Conservation (phyloP, 805 yeast species). For the Sungouiella blattae region DNA sequence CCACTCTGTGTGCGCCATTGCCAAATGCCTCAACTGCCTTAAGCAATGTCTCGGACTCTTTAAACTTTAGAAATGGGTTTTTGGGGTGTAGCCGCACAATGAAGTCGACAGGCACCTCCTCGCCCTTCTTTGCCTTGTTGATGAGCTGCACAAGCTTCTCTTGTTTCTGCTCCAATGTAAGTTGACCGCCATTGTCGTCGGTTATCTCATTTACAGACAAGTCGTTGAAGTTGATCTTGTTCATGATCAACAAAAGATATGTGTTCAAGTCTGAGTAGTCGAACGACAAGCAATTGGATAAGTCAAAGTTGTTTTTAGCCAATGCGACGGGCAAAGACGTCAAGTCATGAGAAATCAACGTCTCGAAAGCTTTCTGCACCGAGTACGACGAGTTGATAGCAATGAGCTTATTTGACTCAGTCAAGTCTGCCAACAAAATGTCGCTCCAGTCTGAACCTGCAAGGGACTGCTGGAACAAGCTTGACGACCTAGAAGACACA, state of each 20-base stretch:
- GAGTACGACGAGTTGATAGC: conserved; percentile 63
- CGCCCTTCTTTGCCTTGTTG: conserved; percentile 74
- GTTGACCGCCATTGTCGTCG: conserved; percentile 17
- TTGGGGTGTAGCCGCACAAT: conserved; percentile 82
- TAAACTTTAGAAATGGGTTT: conserved; percentile 79
- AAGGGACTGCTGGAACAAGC: conserved; percentile 8
- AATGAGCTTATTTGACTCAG: conserved; percentile 74
- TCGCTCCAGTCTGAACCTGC: conserved; percentile 62
- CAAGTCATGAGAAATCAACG: conserved; percentile 64
- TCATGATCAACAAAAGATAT: conserved; percentile 77
- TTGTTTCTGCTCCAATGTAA: conserved; percentile 27
- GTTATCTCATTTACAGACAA: conserved; percentile 28
- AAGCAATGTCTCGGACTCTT: conserved; percentile 62
- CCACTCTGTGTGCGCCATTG: conserved; percentile 93
- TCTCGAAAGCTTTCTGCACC: conserved; percentile 86
- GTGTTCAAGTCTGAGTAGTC: conserved; percentile 91
- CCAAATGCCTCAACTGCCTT: conserved; percentile 84
- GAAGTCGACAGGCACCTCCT: conserved; percentile 87
- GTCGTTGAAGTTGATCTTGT: conserved; percentile 49
- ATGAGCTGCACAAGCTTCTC: conserved; percentile 42
- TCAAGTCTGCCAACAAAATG: conserved; percentile 65
- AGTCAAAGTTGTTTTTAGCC: conserved; percentile 38
- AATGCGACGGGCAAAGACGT: conserved; percentile 78
- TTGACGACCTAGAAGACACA: conserved; percentile 14
- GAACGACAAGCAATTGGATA: conserved; percentile 70